Evolutionary conservation across 2,329 filamentous ascomycete species (phyloP).

Genomic region (Claviceps quebecensis): DNA sequence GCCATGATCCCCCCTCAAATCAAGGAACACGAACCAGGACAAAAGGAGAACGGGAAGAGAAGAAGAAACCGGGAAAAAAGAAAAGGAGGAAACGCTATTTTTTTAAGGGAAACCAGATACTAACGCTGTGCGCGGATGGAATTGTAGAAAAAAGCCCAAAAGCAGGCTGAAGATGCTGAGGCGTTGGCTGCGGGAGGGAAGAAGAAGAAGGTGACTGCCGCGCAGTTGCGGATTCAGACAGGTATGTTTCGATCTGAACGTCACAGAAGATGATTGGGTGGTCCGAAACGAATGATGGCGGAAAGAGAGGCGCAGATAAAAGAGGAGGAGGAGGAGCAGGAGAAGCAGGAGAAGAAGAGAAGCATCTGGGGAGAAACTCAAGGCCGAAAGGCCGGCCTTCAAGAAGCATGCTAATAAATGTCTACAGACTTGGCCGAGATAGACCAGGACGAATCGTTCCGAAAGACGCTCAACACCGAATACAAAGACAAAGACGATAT

Average conservation of each 20-base stretch:
- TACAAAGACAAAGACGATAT: conserved; percentile 78
- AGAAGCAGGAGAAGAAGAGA: not conserved
- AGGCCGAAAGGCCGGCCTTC: not conserved
- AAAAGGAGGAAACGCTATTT: not conserved
- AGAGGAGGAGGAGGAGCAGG: not conserved
- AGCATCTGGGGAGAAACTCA: not conserved
- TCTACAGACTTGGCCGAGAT: conserved; percentile 63
- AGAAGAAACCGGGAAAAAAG: not conserved
- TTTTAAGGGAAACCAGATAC: conserved; percentile 2
- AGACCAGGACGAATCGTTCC: conserved; percentile 37
- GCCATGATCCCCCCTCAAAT: not conserved
- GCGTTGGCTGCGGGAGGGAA: conserved; percentile 56
- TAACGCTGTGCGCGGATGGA: not conserved
- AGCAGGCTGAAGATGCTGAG: conserved; percentile 78
- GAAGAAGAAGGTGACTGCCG: conserved; percentile 98
- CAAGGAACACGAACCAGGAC: not conserved
- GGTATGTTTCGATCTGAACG: conserved; percentile 35
- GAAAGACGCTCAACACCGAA: conserved; percentile 65
- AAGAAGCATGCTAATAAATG: no score
- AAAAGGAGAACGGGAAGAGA: not conserved
- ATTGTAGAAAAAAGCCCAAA: conserved; percentile 82
- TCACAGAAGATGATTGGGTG: no score
- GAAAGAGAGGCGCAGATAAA: not conserved
- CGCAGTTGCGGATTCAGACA: conserved; percentile 90
- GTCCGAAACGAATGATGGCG: no score